Conservation (phyloP, 306 rosid species). For the Rubus idaeus region DNA sequence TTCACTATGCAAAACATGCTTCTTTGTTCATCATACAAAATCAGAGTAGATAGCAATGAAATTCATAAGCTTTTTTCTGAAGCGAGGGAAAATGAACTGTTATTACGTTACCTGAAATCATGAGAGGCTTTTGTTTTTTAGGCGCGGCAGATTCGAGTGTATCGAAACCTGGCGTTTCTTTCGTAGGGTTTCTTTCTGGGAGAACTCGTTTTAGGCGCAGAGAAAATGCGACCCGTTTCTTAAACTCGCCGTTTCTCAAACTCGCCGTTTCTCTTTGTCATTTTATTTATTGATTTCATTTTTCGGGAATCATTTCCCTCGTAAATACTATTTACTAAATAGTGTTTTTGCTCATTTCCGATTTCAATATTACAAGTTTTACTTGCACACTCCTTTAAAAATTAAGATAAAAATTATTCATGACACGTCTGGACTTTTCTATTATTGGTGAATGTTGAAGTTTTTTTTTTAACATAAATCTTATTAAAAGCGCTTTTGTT, state of each 20-base stretch:
- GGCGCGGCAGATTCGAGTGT: constrained; percentile 3
- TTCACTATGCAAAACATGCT: background rate
- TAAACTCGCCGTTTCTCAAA: background rate
- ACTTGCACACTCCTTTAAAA: no score
- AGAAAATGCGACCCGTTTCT: constrained; percentile 1
- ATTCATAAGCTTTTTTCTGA: background rate
- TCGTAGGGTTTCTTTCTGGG: constrained; percentile 11
- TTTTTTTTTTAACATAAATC: no score
- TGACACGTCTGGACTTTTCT: no score
- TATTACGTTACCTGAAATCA: background rate
- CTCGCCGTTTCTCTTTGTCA: background rate
- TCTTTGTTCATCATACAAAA: background rate
- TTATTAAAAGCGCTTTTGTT: no score
- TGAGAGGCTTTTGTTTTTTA: background rate
- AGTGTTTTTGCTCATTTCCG: no score
- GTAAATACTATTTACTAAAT: no score
- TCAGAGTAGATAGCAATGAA: background rate
- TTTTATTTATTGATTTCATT: background rate
- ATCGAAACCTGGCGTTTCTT: constrained; percentile 26
- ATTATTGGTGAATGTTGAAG: no score
- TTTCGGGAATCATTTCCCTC: no score
- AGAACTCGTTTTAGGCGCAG: background rate
- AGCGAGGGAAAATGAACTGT: background rate
- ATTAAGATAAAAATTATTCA: no score
- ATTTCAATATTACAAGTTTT: no score